Conservation (phyloP, 2,329 filamentous ascomycete species). For the Didymella pinodella region DNA sequence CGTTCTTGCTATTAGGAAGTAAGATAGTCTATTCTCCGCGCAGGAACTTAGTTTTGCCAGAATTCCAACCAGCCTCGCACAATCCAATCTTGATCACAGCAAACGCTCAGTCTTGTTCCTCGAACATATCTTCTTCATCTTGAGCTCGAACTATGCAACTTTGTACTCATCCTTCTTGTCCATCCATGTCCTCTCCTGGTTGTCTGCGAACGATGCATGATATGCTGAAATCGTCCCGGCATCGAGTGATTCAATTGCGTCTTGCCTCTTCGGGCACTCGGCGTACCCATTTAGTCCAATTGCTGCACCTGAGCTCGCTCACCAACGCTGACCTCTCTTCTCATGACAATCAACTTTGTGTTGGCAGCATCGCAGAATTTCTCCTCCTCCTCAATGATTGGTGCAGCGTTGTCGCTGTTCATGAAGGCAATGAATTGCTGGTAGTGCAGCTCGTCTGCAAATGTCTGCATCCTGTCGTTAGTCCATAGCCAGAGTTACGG, state of each 20-base stretch:
- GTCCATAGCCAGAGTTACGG: not conserved
- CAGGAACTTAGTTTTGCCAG: not conserved
- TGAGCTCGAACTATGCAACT: not conserved
- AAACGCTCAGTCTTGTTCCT: not conserved
- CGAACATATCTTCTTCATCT: not conserved
- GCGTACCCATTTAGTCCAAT: not conserved
- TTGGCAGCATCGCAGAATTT: constrained; percentile 28
- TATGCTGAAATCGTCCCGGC: not conserved
- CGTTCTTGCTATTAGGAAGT: constrained; percentile 55
- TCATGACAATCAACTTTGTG: constrained; percentile 29
- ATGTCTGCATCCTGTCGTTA: constrained; percentile 9
- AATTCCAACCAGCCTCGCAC: not conserved
- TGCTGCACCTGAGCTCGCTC: constrained; percentile 14
- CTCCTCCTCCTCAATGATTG: constrained; percentile 26
- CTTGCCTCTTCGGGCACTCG: not conserved
- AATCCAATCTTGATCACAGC: not conserved
- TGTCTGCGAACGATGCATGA: not conserved
- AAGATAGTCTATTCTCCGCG: not conserved
- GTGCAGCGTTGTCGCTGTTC: constrained; percentile 23
- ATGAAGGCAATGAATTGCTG: constrained; percentile 34
- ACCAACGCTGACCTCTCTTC: constrained; percentile 20
- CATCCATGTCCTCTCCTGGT: not conserved
- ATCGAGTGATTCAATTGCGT: not conserved
- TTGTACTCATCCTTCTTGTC: not conserved
- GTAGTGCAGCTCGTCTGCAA: constrained; percentile 29